These are phyloP conservation scores for Eutrema japonicum DNA, from an alignment of 345 rosid genomes.

Conservation along the genomic window DNA sequence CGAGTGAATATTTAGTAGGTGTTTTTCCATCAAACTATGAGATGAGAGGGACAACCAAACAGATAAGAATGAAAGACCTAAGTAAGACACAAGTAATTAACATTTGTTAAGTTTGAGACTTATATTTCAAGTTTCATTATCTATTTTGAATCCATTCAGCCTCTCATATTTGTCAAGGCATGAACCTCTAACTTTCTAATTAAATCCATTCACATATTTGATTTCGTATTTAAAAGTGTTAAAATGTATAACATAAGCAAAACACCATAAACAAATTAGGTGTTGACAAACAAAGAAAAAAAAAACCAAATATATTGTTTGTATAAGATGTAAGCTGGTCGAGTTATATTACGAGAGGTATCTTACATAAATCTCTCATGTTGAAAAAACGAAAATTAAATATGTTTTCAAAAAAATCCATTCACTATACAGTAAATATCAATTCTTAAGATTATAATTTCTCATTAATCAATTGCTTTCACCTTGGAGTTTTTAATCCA, in stretches of 20 bases:
- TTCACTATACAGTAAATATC: too few relatives aligned
- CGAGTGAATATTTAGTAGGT: neutral
- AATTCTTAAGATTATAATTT: too few relatives aligned
- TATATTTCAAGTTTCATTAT: conserved; percentile 31
- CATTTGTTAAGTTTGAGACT: conserved; percentile 26
- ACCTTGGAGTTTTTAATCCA: too few relatives aligned
- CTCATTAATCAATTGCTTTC: too few relatives aligned
- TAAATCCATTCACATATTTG: neutral
- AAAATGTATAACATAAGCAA: neutral
- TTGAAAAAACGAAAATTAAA: too few relatives aligned
- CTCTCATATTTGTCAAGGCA: conserved; percentile 14
- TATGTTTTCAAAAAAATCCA: too few relatives aligned
- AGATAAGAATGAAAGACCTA: conserved; percentile 25
- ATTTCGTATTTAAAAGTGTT: neutral
- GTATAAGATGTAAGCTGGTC: too few relatives aligned
- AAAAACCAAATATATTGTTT: neutral
- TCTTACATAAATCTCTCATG: too few relatives aligned
- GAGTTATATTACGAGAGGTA: too few relatives aligned
- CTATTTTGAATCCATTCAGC: conserved; percentile 15
- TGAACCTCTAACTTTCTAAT: conserved; percentile 1
- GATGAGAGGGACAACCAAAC: conserved; percentile 34
- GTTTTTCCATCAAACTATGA: conserved; percentile 14
- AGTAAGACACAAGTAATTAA: conserved; percentile 38
- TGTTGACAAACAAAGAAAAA: neutral
- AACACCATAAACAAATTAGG: neutral